Evolutionary conservation across 2,329 filamentous ascomycete species (phyloP), one percentile per base, ranked within the genome.

Genomic region (Cladobotryum mycophilum): DNA sequence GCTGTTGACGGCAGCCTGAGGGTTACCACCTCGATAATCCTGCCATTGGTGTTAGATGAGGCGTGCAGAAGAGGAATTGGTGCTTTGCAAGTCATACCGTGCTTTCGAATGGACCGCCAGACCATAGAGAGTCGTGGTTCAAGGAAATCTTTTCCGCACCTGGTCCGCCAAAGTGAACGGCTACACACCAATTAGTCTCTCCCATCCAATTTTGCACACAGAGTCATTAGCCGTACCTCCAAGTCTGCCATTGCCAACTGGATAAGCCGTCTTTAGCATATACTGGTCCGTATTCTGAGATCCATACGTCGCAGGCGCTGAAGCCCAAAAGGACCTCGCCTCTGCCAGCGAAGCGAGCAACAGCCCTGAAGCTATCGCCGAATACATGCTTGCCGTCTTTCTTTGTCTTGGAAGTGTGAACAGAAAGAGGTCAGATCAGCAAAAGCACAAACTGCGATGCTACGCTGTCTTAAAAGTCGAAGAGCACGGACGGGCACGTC

Each of bases 121-220:
- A 47, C 54, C 54, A 56, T 6, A 56, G 38, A 11, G 52, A 54
- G 42, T 56, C 54, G 14, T 48, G 6, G 22, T 48, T 56, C 15
- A 56, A 18, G 6, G 43, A 15, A 5, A 48, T 36, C 34, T 47
- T 52, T 33, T 56, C 54, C 3, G 20, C 20, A 3, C 52, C 48
- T 3, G 54, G 54, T 15, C 20, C 14, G 6, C 54, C 54, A 30
- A 45, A 49, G 7, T 51, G 54, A n/a, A 56, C 47, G 13, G 53
- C 53, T 55, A 38, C n/a, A 46, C 30, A 3, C 5, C 38, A 34
- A 41, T 30, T 22, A 41, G 38, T n/a, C 14, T 50, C 25, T 30
- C 25, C 30, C 33, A 20, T 40, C 14, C 37, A 3, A n/a, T 12
- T 25, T 12, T 5, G 15, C 2, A 20, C 8, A 11, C 3, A 11